Evolutionary conservation across 768 basidiomycete species (phyloP).

Genomic region (Mycena albidolilacea): DNA sequence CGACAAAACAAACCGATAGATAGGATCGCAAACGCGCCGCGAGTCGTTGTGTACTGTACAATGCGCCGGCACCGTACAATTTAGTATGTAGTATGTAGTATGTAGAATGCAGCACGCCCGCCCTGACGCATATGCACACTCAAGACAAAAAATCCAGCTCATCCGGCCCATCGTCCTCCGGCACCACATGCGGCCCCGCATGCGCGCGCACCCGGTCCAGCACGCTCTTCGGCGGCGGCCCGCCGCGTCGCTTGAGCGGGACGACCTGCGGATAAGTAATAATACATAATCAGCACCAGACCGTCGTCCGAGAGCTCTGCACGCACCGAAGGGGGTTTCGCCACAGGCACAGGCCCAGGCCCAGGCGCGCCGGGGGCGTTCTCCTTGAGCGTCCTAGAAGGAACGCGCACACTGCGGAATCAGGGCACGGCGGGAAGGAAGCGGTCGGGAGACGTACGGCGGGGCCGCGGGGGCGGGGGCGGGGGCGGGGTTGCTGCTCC

Average conservation of each 20-base stretch:
- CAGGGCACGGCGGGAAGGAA: background rate
- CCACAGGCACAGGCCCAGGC: background rate
- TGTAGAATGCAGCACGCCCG: background rate
- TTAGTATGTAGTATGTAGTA: no score
- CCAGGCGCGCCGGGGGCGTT: constrained; percentile 3
- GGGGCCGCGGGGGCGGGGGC: background rate
- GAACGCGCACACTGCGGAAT: constrained; percentile 1
- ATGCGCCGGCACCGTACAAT: no score
- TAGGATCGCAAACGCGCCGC: no score
- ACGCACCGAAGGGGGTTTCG: constrained; percentile 10
- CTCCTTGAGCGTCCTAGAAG: constrained; percentile 30
- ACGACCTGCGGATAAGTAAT: background rate
- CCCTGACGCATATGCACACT: background rate
- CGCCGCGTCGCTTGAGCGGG: background rate
- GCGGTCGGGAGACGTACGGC: background rate
- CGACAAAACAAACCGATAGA: no score
- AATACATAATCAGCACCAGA: background rate
- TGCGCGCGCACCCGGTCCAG: constrained; percentile 30
- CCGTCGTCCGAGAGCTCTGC: background rate
- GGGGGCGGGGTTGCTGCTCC: background rate
- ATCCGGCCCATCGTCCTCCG: constrained; percentile 34
- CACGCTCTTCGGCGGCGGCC: constrained; percentile 34
- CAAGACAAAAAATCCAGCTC: constrained; percentile 38
- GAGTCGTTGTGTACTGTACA: no score
- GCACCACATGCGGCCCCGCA: background rate